Evolutionary conservation across 495 filamentous ascomycete genomes (phyloP).

Genomic region (Neurospora sp.): DNA sequence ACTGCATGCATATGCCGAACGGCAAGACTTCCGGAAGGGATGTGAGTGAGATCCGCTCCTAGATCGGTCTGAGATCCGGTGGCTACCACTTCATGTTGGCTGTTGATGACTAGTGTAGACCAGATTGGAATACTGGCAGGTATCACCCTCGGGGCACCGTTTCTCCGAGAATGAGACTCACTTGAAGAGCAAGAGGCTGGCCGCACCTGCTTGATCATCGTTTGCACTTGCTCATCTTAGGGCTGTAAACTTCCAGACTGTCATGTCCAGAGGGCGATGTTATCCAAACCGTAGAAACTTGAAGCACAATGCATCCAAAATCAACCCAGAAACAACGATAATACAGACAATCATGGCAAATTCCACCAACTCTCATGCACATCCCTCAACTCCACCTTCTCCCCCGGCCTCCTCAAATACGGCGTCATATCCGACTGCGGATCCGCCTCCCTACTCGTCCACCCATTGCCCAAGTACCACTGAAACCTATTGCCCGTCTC

Average conservation of each 20-base stretch:
- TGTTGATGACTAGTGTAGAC: too few relatives aligned
- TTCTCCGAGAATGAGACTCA: background rate
- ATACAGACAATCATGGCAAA: constrained; percentile 6
- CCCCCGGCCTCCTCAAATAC: constrained; percentile 27
- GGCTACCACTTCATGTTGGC: too few relatives aligned
- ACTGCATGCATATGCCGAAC: background rate
- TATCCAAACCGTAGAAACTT: too few relatives aligned
- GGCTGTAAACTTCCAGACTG: background rate
- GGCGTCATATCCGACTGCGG: constrained; percentile 27
- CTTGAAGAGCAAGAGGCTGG: background rate
- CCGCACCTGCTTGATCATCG: background rate
- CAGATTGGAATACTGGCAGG: background rate
- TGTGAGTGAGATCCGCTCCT: background rate
- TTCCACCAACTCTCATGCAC: constrained; percentile 37
- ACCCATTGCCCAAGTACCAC: constrained; percentile 37
- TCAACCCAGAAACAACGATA: too few relatives aligned
- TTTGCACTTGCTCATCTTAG: background rate
- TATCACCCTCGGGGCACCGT: background rate
- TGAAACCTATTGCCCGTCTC: constrained; percentile 31
- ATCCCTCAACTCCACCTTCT: constrained; percentile 24
- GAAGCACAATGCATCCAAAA: too few relatives aligned
- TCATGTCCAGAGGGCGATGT: too few relatives aligned
- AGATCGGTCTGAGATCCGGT: background rate
- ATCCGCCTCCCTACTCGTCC: constrained; percentile 31
- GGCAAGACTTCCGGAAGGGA: background rate